Evolutionary conservation across 495 filamentous ascomycete species (phyloP).

Genomic region (Neurospora sp.): DNA sequence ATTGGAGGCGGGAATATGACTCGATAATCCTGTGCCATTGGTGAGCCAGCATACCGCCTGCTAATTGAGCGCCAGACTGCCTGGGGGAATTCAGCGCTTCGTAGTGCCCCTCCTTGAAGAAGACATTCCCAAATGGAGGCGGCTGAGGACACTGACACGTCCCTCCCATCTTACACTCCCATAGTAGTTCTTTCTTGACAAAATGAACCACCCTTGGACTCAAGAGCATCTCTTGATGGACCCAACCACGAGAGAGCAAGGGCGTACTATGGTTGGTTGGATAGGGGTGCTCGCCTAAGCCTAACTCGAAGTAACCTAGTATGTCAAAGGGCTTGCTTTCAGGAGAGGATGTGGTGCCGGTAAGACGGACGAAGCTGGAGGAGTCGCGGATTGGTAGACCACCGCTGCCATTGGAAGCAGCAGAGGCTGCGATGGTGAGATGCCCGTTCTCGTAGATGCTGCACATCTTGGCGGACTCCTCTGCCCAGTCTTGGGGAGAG

Average conservation of each 20-base stretch:
- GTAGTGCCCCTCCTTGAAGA: background rate
- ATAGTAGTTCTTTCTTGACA: background rate
- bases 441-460: conserved; percentile 8
- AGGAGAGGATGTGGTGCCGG: background rate
- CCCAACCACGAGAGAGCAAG: background rate
- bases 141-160: background rate
- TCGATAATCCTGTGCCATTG: conserved; percentile 9
- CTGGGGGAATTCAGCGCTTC: background rate
- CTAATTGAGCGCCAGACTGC: background rate
- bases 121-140: background rate
- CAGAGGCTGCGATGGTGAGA: conserved; percentile 14
- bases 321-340: background rate
- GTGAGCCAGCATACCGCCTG: background rate
- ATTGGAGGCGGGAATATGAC: conserved; percentile 5
- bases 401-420: background rate
- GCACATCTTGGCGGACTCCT: conserved; percentile 8
- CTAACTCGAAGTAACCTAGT: background rate
- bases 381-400: background rate
- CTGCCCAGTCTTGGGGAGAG: conserved; percentile 1
- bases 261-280: conserved; percentile 1
- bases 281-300: background rate
- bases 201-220: background rate
- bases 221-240: conserved; percentile 1
- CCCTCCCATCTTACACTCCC: conserved; percentile 2
- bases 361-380: background rate